Evolutionary conservation across 2,329 filamentous ascomycete species (phyloP).

Genomic region (Clarireedia homoeocarpa): DNA sequence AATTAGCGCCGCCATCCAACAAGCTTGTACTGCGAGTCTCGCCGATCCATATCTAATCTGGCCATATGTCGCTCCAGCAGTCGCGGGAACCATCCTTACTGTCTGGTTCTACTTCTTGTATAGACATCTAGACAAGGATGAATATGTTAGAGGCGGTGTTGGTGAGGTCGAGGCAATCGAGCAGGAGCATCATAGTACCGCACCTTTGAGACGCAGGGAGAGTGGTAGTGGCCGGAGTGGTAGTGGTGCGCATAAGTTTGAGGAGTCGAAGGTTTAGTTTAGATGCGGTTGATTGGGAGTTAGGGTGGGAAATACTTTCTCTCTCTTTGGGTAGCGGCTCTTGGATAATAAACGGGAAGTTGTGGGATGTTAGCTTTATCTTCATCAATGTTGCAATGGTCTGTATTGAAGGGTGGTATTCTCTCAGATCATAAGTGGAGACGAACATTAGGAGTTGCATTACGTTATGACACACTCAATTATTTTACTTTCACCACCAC

Average conservation of each 20-base stretch:
- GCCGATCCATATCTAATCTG: conserved; percentile 59
- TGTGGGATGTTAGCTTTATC: too few relatives aligned
- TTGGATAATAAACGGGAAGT: too few relatives aligned
- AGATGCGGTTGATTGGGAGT: too few relatives aligned
- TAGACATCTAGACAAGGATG: conserved; percentile 53
- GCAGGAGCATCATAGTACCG: neutral
- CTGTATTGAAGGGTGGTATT: too few relatives aligned
- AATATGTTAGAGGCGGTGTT: conserved; percentile 29
- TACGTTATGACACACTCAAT: too few relatives aligned
- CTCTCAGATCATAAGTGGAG: too few relatives aligned
- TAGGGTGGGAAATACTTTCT: too few relatives aligned
- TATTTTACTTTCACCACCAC: too few relatives aligned
- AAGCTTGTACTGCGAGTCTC: conserved; percentile 14
- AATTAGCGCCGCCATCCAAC: conserved; percentile 31
- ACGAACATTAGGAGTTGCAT: too few relatives aligned
- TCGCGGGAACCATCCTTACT: conserved; percentile 53
- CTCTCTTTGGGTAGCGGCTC: too few relatives aligned
- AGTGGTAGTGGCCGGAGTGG: neutral
- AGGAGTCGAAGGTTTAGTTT: neutral
- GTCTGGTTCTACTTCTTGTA: conserved; percentile 61
- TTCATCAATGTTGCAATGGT: too few relatives aligned
- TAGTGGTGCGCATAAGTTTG: neutral
- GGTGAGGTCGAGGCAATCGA: neutral
- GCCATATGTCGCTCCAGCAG: conserved; percentile 61
- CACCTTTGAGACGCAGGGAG: neutral